Conservation (phyloP, 1,284 basidiomycete species). For the Laetiporus sulphureus region DNA sequence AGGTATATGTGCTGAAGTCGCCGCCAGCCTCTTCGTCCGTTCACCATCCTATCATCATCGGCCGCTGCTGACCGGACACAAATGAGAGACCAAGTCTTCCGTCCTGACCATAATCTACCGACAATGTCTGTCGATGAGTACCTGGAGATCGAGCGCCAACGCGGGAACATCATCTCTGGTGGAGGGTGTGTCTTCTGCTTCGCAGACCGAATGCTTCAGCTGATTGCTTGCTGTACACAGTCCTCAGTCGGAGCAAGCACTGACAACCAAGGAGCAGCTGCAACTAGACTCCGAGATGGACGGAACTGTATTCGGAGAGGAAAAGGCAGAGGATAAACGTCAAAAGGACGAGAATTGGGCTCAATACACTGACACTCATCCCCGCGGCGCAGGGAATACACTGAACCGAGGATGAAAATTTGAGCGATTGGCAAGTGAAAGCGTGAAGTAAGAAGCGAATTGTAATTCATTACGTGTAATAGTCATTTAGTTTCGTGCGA, state of each 20-base stretch:
- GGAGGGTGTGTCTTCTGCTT: slow-evolving; percentile 61
- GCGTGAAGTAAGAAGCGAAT: neutral
- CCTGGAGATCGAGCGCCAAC: slow-evolving; percentile 75
- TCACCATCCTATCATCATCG: slow-evolving; percentile 82
- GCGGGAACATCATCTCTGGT: slow-evolving; percentile 84
- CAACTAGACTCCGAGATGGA: slow-evolving; percentile 78
- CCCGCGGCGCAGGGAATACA: slow-evolving; percentile 85
- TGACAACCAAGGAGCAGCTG: slow-evolving; percentile 75
- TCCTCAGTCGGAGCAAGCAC: slow-evolving; percentile 56
- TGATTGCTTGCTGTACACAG: slow-evolving; percentile 34
- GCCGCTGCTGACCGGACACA: slow-evolving; percentile 66
- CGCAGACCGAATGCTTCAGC: neutral
- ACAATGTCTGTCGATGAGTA: slow-evolving; percentile 98
- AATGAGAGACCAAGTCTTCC: slow-evolving; percentile 79
- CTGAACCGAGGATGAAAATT: slow-evolving; percentile 81
- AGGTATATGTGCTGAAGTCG: neutral
- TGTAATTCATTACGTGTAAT: too few species aligned
- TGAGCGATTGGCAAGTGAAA: neutral
- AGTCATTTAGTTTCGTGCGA: too few species aligned
- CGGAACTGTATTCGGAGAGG: slow-evolving; percentile 64
- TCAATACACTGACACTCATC: slow-evolving; percentile 72
- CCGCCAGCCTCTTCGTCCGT: slow-evolving; percentile 71
- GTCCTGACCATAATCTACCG: slow-evolving; percentile 80
- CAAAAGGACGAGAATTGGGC: slow-evolving; percentile 88
- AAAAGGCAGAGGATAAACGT: slow-evolving; percentile 72